Evolutionary conservation across 108 stramenopile genomes (phyloP).

Genomic region (Discostella pseudostelligera): DNA sequence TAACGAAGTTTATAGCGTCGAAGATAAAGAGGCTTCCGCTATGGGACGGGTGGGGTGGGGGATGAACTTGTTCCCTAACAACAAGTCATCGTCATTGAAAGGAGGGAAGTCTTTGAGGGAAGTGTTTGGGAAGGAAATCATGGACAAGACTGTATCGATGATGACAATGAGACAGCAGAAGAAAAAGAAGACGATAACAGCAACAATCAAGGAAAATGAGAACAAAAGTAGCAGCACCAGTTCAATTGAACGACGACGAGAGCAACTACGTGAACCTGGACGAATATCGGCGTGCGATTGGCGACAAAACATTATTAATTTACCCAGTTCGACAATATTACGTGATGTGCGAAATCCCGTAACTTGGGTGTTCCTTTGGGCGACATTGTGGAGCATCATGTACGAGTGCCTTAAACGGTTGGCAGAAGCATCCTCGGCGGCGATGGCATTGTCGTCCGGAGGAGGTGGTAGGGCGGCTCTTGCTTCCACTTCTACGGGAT

Average conservation of each 20-base stretch:
- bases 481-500: neutral
- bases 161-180: too few species aligned
- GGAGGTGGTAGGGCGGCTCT: neutral
- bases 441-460: slow-evolving; percentile 6
- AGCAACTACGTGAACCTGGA: slow-evolving; percentile 23
- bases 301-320: slow-evolving; percentile 84
- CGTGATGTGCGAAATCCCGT: slow-evolving; percentile 76
- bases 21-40: too few species aligned
- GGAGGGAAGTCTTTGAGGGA: too few species aligned
- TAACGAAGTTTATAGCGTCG: too few species aligned
- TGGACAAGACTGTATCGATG: too few species aligned
- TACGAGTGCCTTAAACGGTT: slow-evolving; percentile 41
- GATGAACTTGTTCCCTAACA: too few species aligned
- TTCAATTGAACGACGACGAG: slow-evolving; percentile 18
- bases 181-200: too few species aligned
- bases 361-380: slow-evolving; percentile 59
- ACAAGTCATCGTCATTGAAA: too few species aligned
- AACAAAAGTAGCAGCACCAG: slow-evolving; percentile 14
- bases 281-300: slow-evolving; percentile 77
- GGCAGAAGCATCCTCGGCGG: neutral
- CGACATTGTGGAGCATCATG: slow-evolving; percentile 56
- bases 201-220: slow-evolving; percentile 12
- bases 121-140: too few species aligned
- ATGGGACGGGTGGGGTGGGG: too few species aligned
- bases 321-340: slow-evolving; percentile 81